A percentile compares a stretch with the other conserved stretches of the same genome.
phyloP scores from a whole-genome alignment of 2,329 filamentous ascomycete genomes.

The Verticillium isaacii region DNA sequence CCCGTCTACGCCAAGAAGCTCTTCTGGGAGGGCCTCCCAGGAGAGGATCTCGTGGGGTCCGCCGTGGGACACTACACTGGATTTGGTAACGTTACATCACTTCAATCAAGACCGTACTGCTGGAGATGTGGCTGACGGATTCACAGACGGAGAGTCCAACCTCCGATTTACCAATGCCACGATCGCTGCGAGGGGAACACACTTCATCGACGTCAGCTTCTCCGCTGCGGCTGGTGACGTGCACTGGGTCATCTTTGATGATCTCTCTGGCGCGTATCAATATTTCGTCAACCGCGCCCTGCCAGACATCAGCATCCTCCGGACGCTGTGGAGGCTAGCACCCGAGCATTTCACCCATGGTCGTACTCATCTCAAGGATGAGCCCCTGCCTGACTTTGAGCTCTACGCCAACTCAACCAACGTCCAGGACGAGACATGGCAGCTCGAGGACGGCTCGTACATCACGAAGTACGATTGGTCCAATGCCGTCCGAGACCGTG shows the following conservation, averaged over 20 bases:
- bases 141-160: slow-evolving; percentile 9
- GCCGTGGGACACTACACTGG: slow-evolving; percentile 9
- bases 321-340: slow-evolving; percentile 8
- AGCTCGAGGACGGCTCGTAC: slow-evolving; percentile 8
- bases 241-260: slow-evolving; percentile 12
- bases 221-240: slow-evolving; percentile 7
- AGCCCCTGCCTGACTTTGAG: slow-evolving; percentile 10
- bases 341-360: slow-evolving; percentile 9
- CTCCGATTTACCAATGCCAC: slow-evolving; percentile 8
- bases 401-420: slow-evolving; percentile 10
- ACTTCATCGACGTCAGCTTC: slow-evolving; percentile 12
- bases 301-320: slow-evolving; percentile 10
- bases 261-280: slow-evolving; percentile 10
- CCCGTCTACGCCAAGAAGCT: slow-evolving; percentile 8
- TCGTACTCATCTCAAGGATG: slow-evolving; percentile 9
- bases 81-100: slow-evolving; percentile 1
- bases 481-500: slow-evolving; percentile 10
- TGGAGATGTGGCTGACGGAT: slow-evolving; percentile 1
- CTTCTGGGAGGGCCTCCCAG: slow-evolving; percentile 10
- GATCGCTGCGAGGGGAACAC: slow-evolving; percentile 4
- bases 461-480: slow-evolving; percentile 13
- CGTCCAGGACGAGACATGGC: slow-evolving; percentile 13
- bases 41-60: slow-evolving; percentile 10
- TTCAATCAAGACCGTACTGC: neutral
- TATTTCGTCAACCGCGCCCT: slow-evolving; percentile 12